phyloP scores from a whole-genome alignment of 371 early-diverging fungal genomes.

The Mucor sp. region DNA sequence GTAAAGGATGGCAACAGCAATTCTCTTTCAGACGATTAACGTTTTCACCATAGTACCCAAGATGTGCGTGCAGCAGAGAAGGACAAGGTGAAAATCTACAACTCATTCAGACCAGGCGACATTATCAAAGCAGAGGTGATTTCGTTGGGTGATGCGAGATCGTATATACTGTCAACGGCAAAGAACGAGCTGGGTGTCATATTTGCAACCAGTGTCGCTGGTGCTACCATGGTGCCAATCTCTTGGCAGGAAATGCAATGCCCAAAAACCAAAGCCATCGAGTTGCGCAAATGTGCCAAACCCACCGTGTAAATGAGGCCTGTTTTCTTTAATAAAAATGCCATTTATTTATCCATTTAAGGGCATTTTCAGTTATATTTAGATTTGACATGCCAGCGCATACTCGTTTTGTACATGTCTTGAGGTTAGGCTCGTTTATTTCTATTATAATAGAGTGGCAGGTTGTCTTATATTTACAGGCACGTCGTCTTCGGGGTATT shows the following conservation, averaged over 20 bases:
- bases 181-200: conserved; percentile 94
- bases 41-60: conserved; percentile 59
- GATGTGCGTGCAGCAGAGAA: conserved; percentile 94
- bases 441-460: background rate
- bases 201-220: conserved; percentile 87
- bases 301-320: conserved; percentile 47
- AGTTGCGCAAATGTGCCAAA: conserved; percentile 94
- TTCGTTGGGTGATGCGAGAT: conserved; percentile 91
- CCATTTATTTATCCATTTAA: background rate
- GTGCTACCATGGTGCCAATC: conserved; percentile 92
- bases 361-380: background rate
- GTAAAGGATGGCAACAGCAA: conserved; percentile 24
- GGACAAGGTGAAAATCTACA: conserved; percentile 90
- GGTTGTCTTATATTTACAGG: conserved; percentile 35
- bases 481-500: conserved; percentile 39
- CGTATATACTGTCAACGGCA: conserved; percentile 91
- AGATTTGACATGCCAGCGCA: background rate
- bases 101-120: conserved; percentile 95
- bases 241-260: conserved; percentile 98
- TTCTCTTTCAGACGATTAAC: background rate
- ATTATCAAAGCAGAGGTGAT: conserved; percentile 86
- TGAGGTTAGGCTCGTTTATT: background rate
- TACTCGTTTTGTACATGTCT: background rate
- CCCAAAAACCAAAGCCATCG: conserved; percentile 84
- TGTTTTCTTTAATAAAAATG: background rate